These are phyloP conservation scores for Hypoxylon sp. DNA, from an alignment of 2,329 filamentous ascomycete genomes.

Conservation along the genomic window DNA sequence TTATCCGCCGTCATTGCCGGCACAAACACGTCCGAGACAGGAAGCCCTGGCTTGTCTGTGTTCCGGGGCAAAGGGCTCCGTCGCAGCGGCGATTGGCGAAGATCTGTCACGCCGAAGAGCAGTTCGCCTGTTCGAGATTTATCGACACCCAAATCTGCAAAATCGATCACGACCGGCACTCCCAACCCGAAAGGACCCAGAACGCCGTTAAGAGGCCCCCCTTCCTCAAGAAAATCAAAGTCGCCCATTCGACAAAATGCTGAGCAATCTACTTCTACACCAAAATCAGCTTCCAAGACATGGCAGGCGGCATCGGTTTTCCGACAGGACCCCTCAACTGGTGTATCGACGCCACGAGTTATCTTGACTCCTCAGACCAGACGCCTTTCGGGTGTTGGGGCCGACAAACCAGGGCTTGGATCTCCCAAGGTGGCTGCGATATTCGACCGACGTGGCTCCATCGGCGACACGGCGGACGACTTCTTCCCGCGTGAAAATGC, in stretches of 20 bases:
- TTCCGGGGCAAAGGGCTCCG: constrained; percentile 63
- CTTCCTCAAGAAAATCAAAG: constrained; percentile 58
- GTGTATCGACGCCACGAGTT: constrained; percentile 70
- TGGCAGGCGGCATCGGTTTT: constrained; percentile 54
- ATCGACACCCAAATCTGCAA: constrained; percentile 38
- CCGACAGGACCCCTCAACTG: constrained; percentile 57
- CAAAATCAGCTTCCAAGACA: constrained; percentile 42
- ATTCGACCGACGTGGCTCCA: constrained; percentile 76
- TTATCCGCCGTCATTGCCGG: constrained; percentile 50
- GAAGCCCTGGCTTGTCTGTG: constrained; percentile 66
- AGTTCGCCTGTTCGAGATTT: constrained; percentile 47
- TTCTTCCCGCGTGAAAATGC: constrained; percentile 68
- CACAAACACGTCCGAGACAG: constrained; percentile 59
- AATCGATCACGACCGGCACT: constrained; percentile 54
- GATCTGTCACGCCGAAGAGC: constrained; percentile 56
- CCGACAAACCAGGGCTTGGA: constrained; percentile 77
- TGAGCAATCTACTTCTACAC: constrained; percentile 34
- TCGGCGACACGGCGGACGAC: constrained; percentile 72
- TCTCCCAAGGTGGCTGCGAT: constrained; percentile 79
- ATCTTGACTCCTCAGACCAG: constrained; percentile 71
- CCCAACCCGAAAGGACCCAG: constrained; percentile 58
- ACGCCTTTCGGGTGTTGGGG: constrained; percentile 74
- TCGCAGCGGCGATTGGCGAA: constrained; percentile 60
- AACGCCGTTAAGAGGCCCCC: constrained; percentile 63
- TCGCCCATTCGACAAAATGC: constrained; percentile 57